Percentiles rank a stretch among this genome's conserved stretches.
Evolutionary conservation across 116 monocot species (phyloP).

Genomic region (Posidonia oceanica): DNA sequence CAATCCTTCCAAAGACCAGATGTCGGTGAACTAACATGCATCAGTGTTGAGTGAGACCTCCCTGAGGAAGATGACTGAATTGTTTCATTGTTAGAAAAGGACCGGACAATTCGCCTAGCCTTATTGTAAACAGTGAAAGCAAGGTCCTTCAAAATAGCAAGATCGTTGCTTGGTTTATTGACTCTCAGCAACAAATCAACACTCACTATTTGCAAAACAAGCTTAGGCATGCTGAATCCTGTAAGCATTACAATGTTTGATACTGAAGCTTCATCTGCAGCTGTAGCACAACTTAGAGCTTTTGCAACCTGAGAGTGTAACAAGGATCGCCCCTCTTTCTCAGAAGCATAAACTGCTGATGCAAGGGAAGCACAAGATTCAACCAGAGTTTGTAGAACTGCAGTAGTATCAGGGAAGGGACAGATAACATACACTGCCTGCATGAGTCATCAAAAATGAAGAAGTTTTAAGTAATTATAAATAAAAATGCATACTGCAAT

Average conservation of each 20-base stretch:
- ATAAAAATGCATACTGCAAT: too few relatives aligned
- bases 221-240: slow-evolving; percentile 78
- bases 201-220: slow-evolving; percentile 83
- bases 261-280: slow-evolving; percentile 57
- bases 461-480: background rate
- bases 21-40: slow-evolving; percentile 54
- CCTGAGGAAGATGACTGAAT: slow-evolving; percentile 29
- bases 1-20: slow-evolving; percentile 78
- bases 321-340: slow-evolving; percentile 45
- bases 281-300: slow-evolving; percentile 41
- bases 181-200: slow-evolving; percentile 61
- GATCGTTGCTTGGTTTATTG: slow-evolving; percentile 46
- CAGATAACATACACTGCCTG: slow-evolving; percentile 90
- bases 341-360: slow-evolving; percentile 40
- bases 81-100: slow-evolving; percentile 30
- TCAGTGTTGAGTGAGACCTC: slow-evolving; percentile 47
- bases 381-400: slow-evolving; percentile 64
- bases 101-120: slow-evolving; percentile 51
- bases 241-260: slow-evolving; percentile 72
- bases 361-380: slow-evolving; percentile 67
- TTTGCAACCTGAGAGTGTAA: slow-evolving; percentile 68
- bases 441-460: background rate
- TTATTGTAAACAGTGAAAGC: slow-evolving; percentile 96
- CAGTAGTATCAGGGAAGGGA: slow-evolving; percentile 71
- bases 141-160: slow-evolving; percentile 69